These are phyloP conservation scores for Stagonosporopsis rhizophila DNA, from an alignment of 2,329 filamentous ascomycete species.

Conservation along the genomic window DNA sequence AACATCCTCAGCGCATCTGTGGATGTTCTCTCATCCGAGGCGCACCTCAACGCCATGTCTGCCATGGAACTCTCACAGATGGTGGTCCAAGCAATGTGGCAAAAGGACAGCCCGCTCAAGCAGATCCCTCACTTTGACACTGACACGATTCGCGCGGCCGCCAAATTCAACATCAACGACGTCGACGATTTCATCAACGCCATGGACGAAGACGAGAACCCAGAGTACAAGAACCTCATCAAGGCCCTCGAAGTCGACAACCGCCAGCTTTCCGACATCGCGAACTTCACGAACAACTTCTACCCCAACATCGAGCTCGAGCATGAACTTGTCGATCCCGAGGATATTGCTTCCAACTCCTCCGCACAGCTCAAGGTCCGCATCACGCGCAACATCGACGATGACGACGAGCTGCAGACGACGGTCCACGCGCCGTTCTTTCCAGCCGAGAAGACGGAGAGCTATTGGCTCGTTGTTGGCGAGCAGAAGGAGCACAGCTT, in stretches of 20 bases:
- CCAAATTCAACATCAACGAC: constrained; percentile 84
- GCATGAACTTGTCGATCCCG: constrained; percentile 82
- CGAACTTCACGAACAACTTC: constrained; percentile 92
- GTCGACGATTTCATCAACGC: constrained; percentile 98
- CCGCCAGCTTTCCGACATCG: constrained; percentile 84
- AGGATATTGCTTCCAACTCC: constrained; percentile 79
- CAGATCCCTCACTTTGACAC: constrained; percentile 95
- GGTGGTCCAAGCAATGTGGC: constrained; percentile 99
- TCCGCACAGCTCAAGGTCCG: constrained; percentile 84
- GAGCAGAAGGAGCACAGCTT: constrained; percentile 88
- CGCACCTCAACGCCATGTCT: constrained; percentile 94
- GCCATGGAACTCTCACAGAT: constrained; percentile 99
- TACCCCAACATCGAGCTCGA: constrained; percentile 95
- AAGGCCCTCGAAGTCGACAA: constrained; percentile 80
- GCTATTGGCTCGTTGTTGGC: constrained; percentile 97
- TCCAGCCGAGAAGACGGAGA: constrained; percentile 89
- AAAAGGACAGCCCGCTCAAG: constrained; percentile 93
- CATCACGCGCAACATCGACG: constrained; percentile 82
- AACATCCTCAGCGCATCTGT: constrained; percentile 90
- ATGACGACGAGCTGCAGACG: constrained; percentile 75
- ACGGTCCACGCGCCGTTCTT: constrained; percentile 96
- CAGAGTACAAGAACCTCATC: constrained; percentile 78
- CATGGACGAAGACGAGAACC: constrained; percentile 95
- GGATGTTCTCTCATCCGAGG: constrained; percentile 93
- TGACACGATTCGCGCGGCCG: constrained; percentile 81